phyloP scores from a whole-genome alignment of 1,284 basidiomycete genomes.

The Hypsizygus ulmarius region DNA sequence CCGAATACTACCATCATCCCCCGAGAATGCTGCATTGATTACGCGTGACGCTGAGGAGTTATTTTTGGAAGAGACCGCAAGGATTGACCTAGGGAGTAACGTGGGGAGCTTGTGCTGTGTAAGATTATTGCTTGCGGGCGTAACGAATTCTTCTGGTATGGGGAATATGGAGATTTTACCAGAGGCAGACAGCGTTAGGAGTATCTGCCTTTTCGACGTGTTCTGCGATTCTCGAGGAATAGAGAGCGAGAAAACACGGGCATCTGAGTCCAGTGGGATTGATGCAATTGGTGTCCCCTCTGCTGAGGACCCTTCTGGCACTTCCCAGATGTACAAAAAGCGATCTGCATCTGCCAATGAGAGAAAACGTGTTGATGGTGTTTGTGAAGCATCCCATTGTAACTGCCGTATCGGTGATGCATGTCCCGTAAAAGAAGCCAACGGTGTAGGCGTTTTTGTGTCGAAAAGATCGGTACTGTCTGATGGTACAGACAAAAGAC shows the following conservation, averaged over 20 bases:
- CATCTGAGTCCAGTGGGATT: constrained; percentile 66
- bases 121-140: constrained; percentile 32
- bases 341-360: constrained; percentile 76
- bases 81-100: constrained; percentile 48
- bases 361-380: constrained; percentile 50
- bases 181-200: constrained; percentile 63
- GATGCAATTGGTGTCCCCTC: constrained; percentile 63
- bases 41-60: constrained; percentile 37
- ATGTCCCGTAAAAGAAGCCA: constrained; percentile 63
- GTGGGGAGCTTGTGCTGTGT: constrained; percentile 47
- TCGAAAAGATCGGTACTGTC: constrained; percentile 23
- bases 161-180: constrained; percentile 68
- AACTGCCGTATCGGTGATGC: constrained; percentile 55
- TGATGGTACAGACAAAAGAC: constrained; percentile 43
- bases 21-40: constrained; percentile 48
- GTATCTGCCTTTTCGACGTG: constrained; percentile 33
- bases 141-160: constrained; percentile 48
- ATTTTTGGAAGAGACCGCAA: constrained; percentile 42
- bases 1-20: constrained; percentile 46
- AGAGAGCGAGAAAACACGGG: constrained; percentile 52
- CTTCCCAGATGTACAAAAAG: constrained; percentile 68
- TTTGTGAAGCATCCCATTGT: constrained; percentile 48
- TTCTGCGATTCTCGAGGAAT: constrained; percentile 21
- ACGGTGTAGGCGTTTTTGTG: constrained; percentile 40
- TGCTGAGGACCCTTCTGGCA: constrained; percentile 37